phyloP scores from a whole-genome alignment of 257 asterid genomes.

The Nicotiana tabacum region DNA sequence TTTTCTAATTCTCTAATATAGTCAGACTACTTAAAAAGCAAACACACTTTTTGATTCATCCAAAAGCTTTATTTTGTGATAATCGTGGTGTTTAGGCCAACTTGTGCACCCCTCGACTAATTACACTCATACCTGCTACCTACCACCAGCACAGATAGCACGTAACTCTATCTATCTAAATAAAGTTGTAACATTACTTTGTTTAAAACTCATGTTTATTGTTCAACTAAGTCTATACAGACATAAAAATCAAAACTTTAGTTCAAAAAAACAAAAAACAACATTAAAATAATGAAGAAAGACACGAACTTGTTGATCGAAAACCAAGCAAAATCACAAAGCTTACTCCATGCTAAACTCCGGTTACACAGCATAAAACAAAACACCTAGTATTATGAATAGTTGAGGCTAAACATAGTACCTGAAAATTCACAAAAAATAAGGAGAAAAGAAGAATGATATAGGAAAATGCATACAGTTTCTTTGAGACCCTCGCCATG shows the following conservation, averaged over 20 bases:
- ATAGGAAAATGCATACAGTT: conserved; percentile 22
- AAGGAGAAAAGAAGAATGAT: not conserved
- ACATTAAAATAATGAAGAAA: not conserved
- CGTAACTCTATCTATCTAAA: not conserved
- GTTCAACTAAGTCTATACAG: not conserved
- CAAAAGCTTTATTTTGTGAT: not conserved
- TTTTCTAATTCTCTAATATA: not conserved
- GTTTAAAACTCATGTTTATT: not conserved
- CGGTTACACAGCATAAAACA: not conserved
- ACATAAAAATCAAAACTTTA: not conserved
- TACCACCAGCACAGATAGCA: too few species aligned
- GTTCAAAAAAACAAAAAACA: not conserved
- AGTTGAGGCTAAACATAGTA: not conserved
- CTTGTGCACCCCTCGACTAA: too few species aligned
- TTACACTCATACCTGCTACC: too few species aligned
- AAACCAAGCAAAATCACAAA: not conserved
- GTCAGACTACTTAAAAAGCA: not conserved
- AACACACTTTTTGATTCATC: not conserved
- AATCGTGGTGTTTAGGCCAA: too few species aligned
- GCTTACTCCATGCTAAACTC: not conserved
- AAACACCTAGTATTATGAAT: not conserved
- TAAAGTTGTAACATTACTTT: not conserved
- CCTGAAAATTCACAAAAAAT: not conserved
- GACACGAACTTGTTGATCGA: not conserved
- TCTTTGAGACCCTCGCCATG: conserved; percentile 45